phyloP scores from a whole-genome alignment of 176 grass and related monocot genomes.

The Thalia dealbata region DNA sequence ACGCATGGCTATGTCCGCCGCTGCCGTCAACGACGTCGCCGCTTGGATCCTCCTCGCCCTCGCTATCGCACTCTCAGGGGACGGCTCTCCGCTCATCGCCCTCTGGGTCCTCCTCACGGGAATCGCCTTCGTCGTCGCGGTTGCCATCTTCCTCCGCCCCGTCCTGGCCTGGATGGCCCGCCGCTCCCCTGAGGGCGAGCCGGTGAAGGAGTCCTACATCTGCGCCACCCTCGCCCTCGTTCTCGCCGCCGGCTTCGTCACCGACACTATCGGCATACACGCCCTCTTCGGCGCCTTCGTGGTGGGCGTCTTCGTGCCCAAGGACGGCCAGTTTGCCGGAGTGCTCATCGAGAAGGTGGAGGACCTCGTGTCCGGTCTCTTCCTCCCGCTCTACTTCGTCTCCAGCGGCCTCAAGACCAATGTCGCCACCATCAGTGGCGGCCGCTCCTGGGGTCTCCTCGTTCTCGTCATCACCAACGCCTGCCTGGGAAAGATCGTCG shows the following conservation, averaged over 20 bases:
- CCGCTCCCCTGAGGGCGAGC: neutral
- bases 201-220: neutral
- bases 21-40: constrained; percentile 4
- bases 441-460: constrained; percentile 5
- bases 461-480: constrained; percentile 6
- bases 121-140: neutral
- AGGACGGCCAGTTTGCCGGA: neutral
- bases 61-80: constrained; percentile 1
- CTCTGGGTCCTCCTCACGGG: constrained; percentile 5
- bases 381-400: constrained; percentile 10
- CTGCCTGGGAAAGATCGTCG: constrained; percentile 2
- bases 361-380: constrained; percentile 6
- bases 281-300: constrained; percentile 10
- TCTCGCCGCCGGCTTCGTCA: constrained; percentile 9
- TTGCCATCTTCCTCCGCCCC: neutral
- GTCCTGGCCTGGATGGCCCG: constrained; percentile 9
- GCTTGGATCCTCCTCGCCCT: constrained; percentile 8
- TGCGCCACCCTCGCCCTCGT: constrained; percentile 1
- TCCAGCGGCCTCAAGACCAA: constrained; percentile 16
- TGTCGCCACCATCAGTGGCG: constrained; percentile 3
- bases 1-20: constrained; percentile 5
- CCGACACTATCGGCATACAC: constrained; percentile 9
- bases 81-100: neutral
- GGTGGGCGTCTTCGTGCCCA: constrained; percentile 11
- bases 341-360: constrained; percentile 6